Conservation (phyloP, 1,284 basidiomycete genomes). For the Bjerkandera adusta region DNA sequence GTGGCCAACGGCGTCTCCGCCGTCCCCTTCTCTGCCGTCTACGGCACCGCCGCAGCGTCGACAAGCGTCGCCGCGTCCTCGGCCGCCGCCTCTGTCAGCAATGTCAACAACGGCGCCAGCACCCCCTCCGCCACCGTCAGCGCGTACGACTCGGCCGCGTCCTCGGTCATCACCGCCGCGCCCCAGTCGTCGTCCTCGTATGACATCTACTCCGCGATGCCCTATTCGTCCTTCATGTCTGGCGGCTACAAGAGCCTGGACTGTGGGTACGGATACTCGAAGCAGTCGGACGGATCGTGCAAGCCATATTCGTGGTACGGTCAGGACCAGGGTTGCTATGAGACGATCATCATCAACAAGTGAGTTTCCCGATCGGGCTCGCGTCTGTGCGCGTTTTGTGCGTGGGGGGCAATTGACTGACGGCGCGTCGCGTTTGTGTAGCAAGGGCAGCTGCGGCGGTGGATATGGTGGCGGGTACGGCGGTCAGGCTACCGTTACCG, state of each 20-base stretch:
- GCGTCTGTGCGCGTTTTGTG: constrained; percentile 12
- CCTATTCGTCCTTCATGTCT: constrained; percentile 53
- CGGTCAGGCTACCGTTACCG: constrained; percentile 11
- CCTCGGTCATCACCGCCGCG: constrained; percentile 7
- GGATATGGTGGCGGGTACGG: constrained; percentile 6
- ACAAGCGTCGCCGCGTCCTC: constrained; percentile 18
- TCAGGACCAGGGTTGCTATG: constrained; percentile 53
- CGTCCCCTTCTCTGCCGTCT: constrained; percentile 30
- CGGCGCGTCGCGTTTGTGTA: background rate
- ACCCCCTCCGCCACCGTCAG: background rate
- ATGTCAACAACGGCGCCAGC: background rate
- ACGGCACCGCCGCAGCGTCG: constrained; percentile 14
- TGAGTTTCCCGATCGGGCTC: too few species aligned
- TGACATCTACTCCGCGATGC: constrained; percentile 47
- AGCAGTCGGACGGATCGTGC: constrained; percentile 55
- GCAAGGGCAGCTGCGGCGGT: background rate
- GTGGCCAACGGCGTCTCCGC: constrained; percentile 50
- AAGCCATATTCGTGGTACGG: constrained; percentile 54
- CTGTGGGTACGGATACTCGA: constrained; percentile 66
- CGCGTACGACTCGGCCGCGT: constrained; percentile 11
- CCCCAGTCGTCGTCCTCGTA: constrained; percentile 35
- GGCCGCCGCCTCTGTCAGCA: background rate
- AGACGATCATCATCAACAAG: constrained; percentile 61
- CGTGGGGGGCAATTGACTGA: background rate
- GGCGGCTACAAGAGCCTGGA: constrained; percentile 63